Evolutionary conservation across 1,284 basidiomycete species (phyloP).

Genomic region (Pseudozyma hubeiensis): DNA sequence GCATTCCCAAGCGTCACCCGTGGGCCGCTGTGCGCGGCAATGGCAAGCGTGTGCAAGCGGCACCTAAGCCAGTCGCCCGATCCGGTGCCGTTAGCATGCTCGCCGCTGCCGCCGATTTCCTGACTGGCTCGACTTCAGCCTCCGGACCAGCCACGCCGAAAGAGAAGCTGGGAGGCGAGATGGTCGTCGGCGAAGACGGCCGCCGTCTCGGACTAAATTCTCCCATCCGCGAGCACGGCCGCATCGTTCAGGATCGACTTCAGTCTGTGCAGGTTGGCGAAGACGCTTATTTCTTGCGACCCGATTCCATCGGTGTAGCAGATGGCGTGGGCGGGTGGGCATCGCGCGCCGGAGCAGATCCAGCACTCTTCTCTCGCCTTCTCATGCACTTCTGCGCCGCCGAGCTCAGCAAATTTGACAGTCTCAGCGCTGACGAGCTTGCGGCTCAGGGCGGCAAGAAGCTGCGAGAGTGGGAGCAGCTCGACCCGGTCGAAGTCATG

Average conservation of each 20-base stretch:
- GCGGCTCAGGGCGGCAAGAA: constrained; percentile 50
- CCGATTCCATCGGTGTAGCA: constrained; percentile 85
- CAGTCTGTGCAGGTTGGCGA: constrained; percentile 81
- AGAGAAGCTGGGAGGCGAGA: constrained; percentile 37
- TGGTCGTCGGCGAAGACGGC: constrained; percentile 26
- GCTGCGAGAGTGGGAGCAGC: constrained; percentile 51
- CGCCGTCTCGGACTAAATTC: constrained; percentile 53
- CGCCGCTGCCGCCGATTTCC: constrained; percentile 60
- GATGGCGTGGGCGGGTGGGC: constrained; percentile 91
- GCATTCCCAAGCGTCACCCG: constrained; percentile 69
- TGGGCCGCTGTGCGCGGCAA: constrained; percentile 54
- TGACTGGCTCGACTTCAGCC: constrained; percentile 39
- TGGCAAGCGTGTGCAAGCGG: constrained; percentile 51
- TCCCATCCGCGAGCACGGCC: constrained; percentile 61
- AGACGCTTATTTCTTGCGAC: constrained; percentile 84
- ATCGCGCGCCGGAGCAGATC: constrained; percentile 72
- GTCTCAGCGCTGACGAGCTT: constrained; percentile 31
- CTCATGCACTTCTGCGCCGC: constrained; percentile 85
- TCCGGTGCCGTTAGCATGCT: constrained; percentile 61
- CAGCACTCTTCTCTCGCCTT: constrained; percentile 83
- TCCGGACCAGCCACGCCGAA: constrained; percentile 20
- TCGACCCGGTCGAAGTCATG: constrained; percentile 74
- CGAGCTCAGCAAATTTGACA: constrained; percentile 69
- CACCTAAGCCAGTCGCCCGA: constrained; percentile 25
- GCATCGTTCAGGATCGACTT: constrained; percentile 62